Base-by-base conservation (phyloP, 1,139 yeast species). In the Geotrichum phurueaensis region DNA sequence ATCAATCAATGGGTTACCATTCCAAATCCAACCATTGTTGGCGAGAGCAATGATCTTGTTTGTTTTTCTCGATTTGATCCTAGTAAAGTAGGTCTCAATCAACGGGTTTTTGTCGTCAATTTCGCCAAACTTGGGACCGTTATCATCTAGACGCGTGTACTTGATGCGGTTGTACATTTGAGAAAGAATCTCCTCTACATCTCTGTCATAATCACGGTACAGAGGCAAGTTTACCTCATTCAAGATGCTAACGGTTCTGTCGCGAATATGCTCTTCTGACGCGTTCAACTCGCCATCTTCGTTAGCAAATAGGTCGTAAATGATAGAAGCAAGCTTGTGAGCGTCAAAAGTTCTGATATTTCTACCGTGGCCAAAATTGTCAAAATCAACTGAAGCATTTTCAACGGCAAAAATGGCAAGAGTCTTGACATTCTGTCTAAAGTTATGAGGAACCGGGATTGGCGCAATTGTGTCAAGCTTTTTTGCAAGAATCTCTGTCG, bases 1-100 rank as follows among this genome's bases (percentile, higher is more conserved):
- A 72, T 94, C 98, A 6, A 90, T 86, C 63, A 92, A 75, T 1
- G 98, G 97, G 67, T 92, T 87, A 15, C 97, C 97, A 59, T 91
- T 94, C 99, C 99, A 94, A 60, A 94, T 91, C 98, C 98, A 94
- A 52, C 99, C 99, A 70, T 94, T 94, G 71, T 94, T 94, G 5
- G 97, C 98, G 63, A 94, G 77, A 1, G 92, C 89, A 51, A 72
- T 66, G 22, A 62, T 59, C 55, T 80, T 78, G 3, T 89, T 92
- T 54, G 80, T 77, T 0, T 72, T 69, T 12, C 76, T 79, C 51
- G 69, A 69, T 2, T 69, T 73, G 67, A 92, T 84, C 63, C 91
- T 78, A 1, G 98, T 90, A 73, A 94, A 94, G 73, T 92, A 94
- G 2, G 91, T 84, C 71, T 94, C 98, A 2, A 89, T 83, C 57